Conservation (phyloP, 306 rosid species). For the Lathyrus oleraceus region DNA sequence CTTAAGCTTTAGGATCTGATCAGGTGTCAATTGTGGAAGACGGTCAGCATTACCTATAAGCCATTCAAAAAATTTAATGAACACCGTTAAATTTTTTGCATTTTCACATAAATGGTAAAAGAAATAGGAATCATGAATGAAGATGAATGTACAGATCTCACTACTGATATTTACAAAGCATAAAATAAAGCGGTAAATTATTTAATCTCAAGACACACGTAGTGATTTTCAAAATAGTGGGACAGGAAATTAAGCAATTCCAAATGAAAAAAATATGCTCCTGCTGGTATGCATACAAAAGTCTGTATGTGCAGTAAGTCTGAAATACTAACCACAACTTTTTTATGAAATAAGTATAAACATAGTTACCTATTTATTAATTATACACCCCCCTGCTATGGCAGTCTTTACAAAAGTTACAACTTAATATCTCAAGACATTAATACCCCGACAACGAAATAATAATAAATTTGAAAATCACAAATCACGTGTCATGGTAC, state of each 20-base stretch:
- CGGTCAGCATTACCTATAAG: slow-evolving; percentile 60
- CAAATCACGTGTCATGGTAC: background rate
- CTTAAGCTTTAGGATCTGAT: slow-evolving; percentile 83
- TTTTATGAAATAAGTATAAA: background rate
- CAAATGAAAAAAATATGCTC: slow-evolving; percentile 2
- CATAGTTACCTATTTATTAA: background rate
- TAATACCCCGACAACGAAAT: background rate
- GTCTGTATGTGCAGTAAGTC: slow-evolving; percentile 3
- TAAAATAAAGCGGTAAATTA: background rate
- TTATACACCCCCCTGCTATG: background rate
- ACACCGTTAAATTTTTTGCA: background rate
- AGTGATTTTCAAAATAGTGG: background rate
- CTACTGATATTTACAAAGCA: background rate
- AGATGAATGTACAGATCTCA: slow-evolving; percentile 1
- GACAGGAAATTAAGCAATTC: background rate
- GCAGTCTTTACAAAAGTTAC: background rate
- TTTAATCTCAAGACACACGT: background rate
- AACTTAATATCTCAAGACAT: slow-evolving; percentile 1
- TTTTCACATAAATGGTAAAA: background rate
- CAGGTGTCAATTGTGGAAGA: slow-evolving; percentile 68
- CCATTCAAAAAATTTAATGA: slow-evolving; percentile 16
- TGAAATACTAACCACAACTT: background rate
- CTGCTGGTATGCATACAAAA: background rate
- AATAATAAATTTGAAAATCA: slow-evolving; percentile 7
- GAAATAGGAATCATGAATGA: slow-evolving; percentile 6